These are phyloP conservation scores for Suhomyces xylopsoci DNA, from an alignment of 805 yeast genomes.

Conservation along the genomic window DNA sequence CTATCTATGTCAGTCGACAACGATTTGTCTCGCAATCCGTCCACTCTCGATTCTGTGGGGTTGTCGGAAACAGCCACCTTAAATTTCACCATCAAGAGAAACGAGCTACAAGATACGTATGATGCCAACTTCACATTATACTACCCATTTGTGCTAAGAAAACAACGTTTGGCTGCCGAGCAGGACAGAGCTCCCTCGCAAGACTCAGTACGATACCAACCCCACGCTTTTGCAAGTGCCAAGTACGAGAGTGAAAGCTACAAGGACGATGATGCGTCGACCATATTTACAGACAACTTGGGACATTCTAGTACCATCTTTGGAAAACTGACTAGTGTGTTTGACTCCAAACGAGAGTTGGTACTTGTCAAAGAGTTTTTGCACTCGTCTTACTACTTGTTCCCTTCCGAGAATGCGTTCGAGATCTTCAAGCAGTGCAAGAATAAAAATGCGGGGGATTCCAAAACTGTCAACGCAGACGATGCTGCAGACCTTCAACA, in stretches of 20 bases:
- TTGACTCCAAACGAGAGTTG: slow-evolving; percentile 26
- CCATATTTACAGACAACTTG: slow-evolving; percentile 17
- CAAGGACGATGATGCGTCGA: slow-evolving; percentile 19
- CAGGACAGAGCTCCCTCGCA: background rate
- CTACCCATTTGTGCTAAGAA: slow-evolving; percentile 36
- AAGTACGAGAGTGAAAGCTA: background rate
- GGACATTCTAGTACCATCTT: slow-evolving; percentile 12
- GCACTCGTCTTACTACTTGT: slow-evolving; percentile 26
- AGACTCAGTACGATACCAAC: background rate
- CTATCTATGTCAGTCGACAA: background rate
- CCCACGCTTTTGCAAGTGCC: background rate
- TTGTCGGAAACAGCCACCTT: slow-evolving; percentile 40
- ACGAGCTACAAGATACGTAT: slow-evolving; percentile 34
- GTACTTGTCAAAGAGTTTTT: slow-evolving; percentile 34
- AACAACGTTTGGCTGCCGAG: slow-evolving; percentile 18
- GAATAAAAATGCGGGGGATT: background rate
- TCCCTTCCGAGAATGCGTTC: slow-evolving; percentile 29
- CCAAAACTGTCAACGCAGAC: background rate
- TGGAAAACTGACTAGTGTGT: slow-evolving; percentile 18
- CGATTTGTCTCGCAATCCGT: background rate
- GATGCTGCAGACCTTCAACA: background rate
- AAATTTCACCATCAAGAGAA: slow-evolving; percentile 1
- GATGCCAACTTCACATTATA: slow-evolving; percentile 37
- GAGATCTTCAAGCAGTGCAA: slow-evolving; percentile 24
- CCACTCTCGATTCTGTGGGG: slow-evolving; percentile 16